Base-by-base conservation (phyloP, 176 grass and related monocot species). In the Elaeis guineensis region DNA sequence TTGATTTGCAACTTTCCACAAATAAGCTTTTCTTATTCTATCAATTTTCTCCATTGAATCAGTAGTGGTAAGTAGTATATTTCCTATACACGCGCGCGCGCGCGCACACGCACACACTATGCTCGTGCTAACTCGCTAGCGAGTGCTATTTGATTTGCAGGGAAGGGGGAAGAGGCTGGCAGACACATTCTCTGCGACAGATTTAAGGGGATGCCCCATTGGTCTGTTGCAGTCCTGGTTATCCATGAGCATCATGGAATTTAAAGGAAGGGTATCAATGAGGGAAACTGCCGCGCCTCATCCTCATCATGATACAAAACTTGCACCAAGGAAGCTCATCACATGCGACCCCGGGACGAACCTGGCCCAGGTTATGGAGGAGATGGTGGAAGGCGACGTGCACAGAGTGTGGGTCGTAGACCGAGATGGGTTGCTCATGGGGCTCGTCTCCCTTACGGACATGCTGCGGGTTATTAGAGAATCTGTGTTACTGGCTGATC, bases 391-490 rank as follows among this genome's bases (percentile, higher is more conserved):
- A 17, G 74, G 59, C 30, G 83, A 87, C 51, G 86, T 95, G 21
- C 86, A 95, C 72, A 82, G 83, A 21, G 74, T 95, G 55, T 95
- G 86, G 91, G 86, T 79, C 4, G 80, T 87, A 0, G 75, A 87
- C 55, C 57, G n/a, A 6, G 57, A 81, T 5, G 74, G 67, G 4
- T 0, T 72, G 4, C 66, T 90, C 16, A 5, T 49, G 0, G 91
- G 91, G 8, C 53, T 95, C 17, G 67, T 95, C 61, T 81, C 90
- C 15, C 74, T 95, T 5, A 82, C 86, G 0, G 83, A 90, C 72
- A 44, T 90, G 54, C 69, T 95, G 64, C 66, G 73, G 30, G 80
- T 52, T 0, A 65, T 79, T 12, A 64, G 90, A 70, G 80, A 87
- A 23, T 58, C 83, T 16, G 86, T 80, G 2, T 12, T 90, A n/a